These are phyloP conservation scores for Kluyveromyces sp. DNA, from an alignment of 1,139 yeast species.

Conservation along the genomic window DNA sequence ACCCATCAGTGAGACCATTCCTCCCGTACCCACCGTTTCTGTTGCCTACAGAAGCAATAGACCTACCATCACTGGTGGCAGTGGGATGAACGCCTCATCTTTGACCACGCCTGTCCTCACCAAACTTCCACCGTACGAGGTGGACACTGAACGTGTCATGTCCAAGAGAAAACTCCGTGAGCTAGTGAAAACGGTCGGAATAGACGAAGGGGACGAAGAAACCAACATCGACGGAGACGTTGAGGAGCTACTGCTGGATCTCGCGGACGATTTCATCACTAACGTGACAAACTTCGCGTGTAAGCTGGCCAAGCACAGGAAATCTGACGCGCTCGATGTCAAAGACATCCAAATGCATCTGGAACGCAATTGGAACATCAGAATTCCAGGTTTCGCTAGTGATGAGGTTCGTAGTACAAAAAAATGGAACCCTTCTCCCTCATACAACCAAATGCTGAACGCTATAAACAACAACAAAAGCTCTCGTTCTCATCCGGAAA, in stretches of 20 bases:
- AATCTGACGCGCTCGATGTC: constrained; percentile 80
- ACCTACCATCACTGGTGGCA: constrained; percentile 84
- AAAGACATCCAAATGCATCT: constrained; percentile 86
- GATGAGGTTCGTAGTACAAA: constrained; percentile 85
- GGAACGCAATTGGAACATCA: constrained; percentile 92
- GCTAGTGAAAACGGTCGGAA: constrained; percentile 72
- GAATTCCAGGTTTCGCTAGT: constrained; percentile 86
- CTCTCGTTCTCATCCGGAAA: constrained; percentile 5
- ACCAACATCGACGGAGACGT: constrained; percentile 94
- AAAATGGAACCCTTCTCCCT: constrained; percentile 67
- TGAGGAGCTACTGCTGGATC: constrained; percentile 79
- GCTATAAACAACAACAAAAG: constrained; percentile 41
- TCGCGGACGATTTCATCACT: constrained; percentile 92
- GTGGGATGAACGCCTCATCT: constrained; percentile 59
- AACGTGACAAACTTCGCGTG: constrained; percentile 91
- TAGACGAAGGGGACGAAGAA: constrained; percentile 82
- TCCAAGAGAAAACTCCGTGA: constrained; percentile 86
- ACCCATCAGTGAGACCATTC: constrained; percentile 63
- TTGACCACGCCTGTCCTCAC: constrained; percentile 70
- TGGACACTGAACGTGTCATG: constrained; percentile 76
- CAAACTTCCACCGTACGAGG: constrained; percentile 74
- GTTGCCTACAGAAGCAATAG: constrained; percentile 57
- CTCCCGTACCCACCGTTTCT: constrained; percentile 58
- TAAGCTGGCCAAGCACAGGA: constrained; percentile 87
- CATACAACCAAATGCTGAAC: constrained; percentile 63